Conservation (phyloP, 306 rosid genomes). For the Dicorynia guianensis region DNA sequence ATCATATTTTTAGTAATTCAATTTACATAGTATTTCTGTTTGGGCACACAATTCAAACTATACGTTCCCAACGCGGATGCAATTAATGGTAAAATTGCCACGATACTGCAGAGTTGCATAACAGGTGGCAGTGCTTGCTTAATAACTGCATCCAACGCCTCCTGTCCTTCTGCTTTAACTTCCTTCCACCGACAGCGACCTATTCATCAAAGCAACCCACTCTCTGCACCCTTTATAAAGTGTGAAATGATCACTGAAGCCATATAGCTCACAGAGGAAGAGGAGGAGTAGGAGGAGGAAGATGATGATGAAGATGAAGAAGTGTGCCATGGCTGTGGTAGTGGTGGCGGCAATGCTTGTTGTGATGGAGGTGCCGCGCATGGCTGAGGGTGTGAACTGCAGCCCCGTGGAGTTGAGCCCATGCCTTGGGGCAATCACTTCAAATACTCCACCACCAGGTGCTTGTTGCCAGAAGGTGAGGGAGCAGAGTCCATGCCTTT, state of each 20-base stretch:
- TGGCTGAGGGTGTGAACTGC: conserved; percentile 54
- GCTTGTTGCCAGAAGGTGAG: conserved; percentile 58
- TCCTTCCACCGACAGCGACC: too few relatives aligned
- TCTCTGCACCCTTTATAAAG: neutral
- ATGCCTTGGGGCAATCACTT: conserved; percentile 47
- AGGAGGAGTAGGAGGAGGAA: neutral
- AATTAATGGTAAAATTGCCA: too few relatives aligned
- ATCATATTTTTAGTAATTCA: too few relatives aligned
- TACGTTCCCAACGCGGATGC: too few relatives aligned
- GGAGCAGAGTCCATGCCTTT: conserved; percentile 68
- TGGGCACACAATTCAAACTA: too few relatives aligned
- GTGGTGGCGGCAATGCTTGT: conserved; percentile 34
- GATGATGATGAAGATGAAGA: conserved; percentile 28
- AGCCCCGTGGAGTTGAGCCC: conserved; percentile 47
- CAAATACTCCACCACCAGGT: conserved; percentile 39
- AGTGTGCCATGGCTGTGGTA: neutral
- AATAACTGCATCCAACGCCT: too few relatives aligned
- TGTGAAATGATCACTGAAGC: neutral
- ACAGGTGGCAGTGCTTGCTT: too few relatives aligned
- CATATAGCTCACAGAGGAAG: neutral
- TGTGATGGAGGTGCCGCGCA: neutral
- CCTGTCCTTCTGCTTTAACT: too few relatives aligned
- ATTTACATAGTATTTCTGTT: too few relatives aligned
- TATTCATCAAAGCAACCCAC: neutral
- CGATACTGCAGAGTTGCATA: too few relatives aligned